Evolutionary conservation across 805 yeast species (phyloP), one percentile per base, ranked within the genome.

Genomic region (Saturnispora hagleri): DNA sequence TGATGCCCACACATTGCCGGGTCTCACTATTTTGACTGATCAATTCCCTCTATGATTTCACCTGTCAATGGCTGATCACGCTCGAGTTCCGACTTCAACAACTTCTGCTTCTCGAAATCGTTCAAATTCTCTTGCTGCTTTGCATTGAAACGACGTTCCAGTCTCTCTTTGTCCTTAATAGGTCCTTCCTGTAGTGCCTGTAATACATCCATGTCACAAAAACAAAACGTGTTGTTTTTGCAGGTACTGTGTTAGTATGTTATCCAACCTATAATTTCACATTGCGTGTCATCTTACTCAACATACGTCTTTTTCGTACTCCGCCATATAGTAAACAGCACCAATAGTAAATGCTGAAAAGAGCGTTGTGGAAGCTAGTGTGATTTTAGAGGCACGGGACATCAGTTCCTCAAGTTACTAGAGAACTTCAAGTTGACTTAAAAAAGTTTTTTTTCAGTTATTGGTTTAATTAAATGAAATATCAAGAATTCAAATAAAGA

Each of bases 181-280:
- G 96, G 96, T 1, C 96, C 96, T 59, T 79, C 86, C 60, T 84
- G 82, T 45, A 87, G 70, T 2, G 84, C 82, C 79, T 74, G n/a
- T 13, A 33, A 3, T 20, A 46, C 20, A 22, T 28, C 13, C 12
- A 13, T 8, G 34, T 31, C 13, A 31, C 13, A 31, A 31, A 31
- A 31, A 31, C 34, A 31, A 31, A 31, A 10, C 15, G n/a, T 12
- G 5, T 31, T 31, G 34, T 31, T 31, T 31, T 31, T 31, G 5
- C 15, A 31, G 34, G 3, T 31, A 43, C 26, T 17, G 20, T 35
- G 51, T 48, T 47, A 47, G 50, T 47, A 46, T 20, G 24, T 20
- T 2, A 10, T 18, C 43, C 43, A 13, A n/a, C 3, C 8, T 17
- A 43, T 5, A 43, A 9, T 10, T 26, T n/a, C n/a, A 17, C 15